Percentiles rank a stretch among this genome's conserved stretches.
Evolutionary conservation across 2,329 filamentous ascomycete genomes (phyloP).

Genomic region (Alternaria arborescens): DNA sequence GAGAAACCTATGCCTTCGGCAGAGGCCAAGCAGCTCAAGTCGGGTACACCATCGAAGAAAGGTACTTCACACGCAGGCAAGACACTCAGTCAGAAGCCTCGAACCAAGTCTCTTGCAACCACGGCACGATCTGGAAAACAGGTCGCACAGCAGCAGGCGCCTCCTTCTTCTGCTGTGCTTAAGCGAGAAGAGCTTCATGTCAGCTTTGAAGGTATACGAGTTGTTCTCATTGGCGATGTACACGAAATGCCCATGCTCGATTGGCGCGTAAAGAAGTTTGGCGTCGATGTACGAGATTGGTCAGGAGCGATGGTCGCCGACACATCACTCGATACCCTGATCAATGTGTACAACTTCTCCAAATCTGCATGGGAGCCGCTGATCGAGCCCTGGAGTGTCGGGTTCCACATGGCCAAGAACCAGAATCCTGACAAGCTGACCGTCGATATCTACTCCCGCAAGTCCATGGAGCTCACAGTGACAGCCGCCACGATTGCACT

Average conservation of each 20-base stretch:
- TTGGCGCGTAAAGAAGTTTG: slow-evolving; percentile 90
- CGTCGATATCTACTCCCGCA: slow-evolving; percentile 86
- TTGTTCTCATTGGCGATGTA: slow-evolving; percentile 93
- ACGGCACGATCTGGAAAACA: slow-evolving; percentile 57
- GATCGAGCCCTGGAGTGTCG: slow-evolving; percentile 95
- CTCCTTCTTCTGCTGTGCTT: slow-evolving; percentile 63
- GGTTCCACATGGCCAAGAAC: slow-evolving; percentile 84
- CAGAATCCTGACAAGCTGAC: slow-evolving; percentile 77
- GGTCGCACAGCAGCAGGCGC: slow-evolving; percentile 65
- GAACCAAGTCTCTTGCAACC: slow-evolving; percentile 58
- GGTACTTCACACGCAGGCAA: slow-evolving; percentile 59
- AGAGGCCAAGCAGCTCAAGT: slow-evolving; percentile 64
- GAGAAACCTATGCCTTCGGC: slow-evolving; percentile 58
- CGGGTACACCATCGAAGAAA: slow-evolving; percentile 58
- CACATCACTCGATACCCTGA: slow-evolving; percentile 88
- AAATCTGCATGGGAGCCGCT: slow-evolving; percentile 98
- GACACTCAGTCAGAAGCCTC: slow-evolving; percentile 56
- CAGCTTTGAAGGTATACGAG: slow-evolving; percentile 83
- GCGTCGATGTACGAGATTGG: slow-evolving; percentile 87
- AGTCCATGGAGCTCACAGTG: slow-evolving; percentile 88
- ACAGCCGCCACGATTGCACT: slow-evolving; percentile 94
- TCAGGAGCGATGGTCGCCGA: slow-evolving; percentile 86
- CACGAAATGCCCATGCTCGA: slow-evolving; percentile 97
- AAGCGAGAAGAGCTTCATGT: slow-evolving; percentile 84
- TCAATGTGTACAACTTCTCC: slow-evolving; percentile 98